phyloP scores from a whole-genome alignment of 768 basidiomycete species.

The Serendipita sp. region DNA sequence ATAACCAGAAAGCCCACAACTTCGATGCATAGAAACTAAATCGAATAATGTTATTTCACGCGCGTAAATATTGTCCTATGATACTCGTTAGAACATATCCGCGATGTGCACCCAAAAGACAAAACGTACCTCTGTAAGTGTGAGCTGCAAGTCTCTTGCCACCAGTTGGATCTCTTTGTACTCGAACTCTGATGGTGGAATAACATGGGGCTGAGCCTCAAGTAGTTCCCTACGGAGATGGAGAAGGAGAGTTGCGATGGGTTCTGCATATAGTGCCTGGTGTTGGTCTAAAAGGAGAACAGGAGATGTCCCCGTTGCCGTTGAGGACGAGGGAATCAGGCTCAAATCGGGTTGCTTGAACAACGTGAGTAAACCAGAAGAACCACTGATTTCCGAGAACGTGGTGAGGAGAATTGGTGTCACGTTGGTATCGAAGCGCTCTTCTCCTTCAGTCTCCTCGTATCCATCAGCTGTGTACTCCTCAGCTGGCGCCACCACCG shows the following conservation, averaged over 20 bases:
- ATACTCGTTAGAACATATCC: not conserved
- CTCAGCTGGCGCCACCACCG: not conserved
- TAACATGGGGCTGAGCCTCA: not conserved
- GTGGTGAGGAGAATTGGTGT: not conserved
- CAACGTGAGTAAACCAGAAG: not conserved
- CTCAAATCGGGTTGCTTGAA: not conserved
- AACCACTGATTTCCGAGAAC: not conserved
- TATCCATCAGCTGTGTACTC: not conserved
- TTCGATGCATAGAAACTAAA: constrained; percentile 7
- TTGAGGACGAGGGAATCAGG: not conserved
- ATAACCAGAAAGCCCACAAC: constrained; percentile 9
- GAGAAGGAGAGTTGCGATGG: not conserved
- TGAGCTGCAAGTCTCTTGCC: constrained; percentile 1
- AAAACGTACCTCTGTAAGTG: constrained; percentile 5
- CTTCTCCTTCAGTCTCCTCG: too few relatives aligned
- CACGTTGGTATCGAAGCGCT: too few relatives aligned
- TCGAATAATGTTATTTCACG: constrained; percentile 8
- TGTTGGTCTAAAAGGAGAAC: constrained; percentile 5
- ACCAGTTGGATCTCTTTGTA: constrained; percentile 7
- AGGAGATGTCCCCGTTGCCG: not conserved
- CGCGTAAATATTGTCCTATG: constrained; percentile 10
- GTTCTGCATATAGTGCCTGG: constrained; percentile 1
- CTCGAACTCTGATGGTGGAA: not conserved
- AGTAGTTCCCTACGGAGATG: not conserved
- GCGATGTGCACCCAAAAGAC: not conserved